These are phyloP conservation scores for Mycena pura DNA, from an alignment of 768 basidiomycete species.

Conservation along the genomic window DNA sequence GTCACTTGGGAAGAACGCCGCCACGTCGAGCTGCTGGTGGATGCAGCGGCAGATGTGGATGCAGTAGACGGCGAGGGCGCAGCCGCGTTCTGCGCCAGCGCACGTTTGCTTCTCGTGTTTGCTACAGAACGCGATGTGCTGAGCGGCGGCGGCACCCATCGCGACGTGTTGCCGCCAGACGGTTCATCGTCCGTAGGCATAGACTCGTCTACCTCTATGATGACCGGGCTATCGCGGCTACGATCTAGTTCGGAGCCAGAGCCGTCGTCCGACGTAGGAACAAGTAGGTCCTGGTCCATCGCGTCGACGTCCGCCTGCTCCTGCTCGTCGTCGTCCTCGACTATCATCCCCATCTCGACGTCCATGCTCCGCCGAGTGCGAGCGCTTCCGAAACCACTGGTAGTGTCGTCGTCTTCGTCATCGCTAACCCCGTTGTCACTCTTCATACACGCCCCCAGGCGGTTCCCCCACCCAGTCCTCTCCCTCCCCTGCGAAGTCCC, in stretches of 20 bases:
- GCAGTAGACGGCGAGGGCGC: background rate
- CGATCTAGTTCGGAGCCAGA: constrained; percentile 4
- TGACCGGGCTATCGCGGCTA: background rate
- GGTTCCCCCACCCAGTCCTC: constrained; percentile 88
- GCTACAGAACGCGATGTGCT: background rate
- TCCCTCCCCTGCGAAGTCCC: constrained; percentile 83
- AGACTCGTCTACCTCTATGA: constrained; percentile 21
- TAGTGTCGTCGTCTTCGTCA: constrained; percentile 57
- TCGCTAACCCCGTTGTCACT: constrained; percentile 64
- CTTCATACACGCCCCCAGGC: constrained; percentile 75
- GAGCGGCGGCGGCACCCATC: constrained; percentile 20
- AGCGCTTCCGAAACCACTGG: constrained; percentile 25
- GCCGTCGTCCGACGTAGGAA: constrained; percentile 2
- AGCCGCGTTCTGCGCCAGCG: background rate
- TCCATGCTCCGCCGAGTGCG: constrained; percentile 9
- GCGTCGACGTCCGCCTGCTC: constrained; percentile 70
- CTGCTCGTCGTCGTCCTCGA: constrained; percentile 47
- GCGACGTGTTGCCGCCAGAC: constrained; percentile 14
- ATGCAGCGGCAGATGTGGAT: background rate
- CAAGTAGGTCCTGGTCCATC: constrained; percentile 71
- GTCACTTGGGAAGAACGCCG: constrained; percentile 12
- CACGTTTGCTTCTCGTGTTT: no score
- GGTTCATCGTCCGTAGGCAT: constrained; percentile 6
- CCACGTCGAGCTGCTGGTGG: constrained; percentile 9
- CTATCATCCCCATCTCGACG: constrained; percentile 18